Evolutionary conservation across 345 rosid genomes (phyloP).

Genomic region (Punica granatum): DNA sequence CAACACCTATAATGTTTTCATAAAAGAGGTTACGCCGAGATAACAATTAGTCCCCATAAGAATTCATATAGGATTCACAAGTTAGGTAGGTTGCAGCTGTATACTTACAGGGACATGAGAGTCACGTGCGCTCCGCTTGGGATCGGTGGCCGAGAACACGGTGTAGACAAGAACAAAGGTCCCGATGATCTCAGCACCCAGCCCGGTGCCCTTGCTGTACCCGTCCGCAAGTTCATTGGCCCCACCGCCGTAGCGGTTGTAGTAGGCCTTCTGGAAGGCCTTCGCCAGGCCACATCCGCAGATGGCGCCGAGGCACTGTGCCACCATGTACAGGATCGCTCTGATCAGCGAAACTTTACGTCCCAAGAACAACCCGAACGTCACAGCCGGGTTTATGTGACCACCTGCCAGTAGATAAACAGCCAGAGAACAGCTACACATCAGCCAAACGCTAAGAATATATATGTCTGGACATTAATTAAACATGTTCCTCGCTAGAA

Average conservation of each 20-base stretch:
- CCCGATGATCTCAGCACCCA: conserved; percentile 49
- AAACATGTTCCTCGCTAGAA: not conserved
- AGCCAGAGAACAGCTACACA: not conserved
- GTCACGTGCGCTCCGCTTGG: conserved; percentile 53
- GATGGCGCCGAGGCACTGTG: conserved; percentile 63
- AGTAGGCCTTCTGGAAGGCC: conserved; percentile 37
- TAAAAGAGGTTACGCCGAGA: too few species aligned
- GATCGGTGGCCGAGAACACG: conserved; percentile 61
- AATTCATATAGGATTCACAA: not conserved
- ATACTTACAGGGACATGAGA: conserved; percentile 37
- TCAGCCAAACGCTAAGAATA: not conserved
- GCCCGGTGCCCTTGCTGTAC: conserved; percentile 37
- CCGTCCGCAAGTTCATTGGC: conserved; percentile 41
- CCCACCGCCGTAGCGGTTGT: conserved; percentile 32
- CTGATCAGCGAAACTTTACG: conserved; percentile 47
- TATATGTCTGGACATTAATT: not conserved
- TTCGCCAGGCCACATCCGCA: conserved; percentile 59
- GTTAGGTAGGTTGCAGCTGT: not conserved
- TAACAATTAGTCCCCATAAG: not conserved
- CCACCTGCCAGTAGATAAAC: conserved; percentile 21
- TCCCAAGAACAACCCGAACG: conserved; percentile 48
- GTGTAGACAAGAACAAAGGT: conserved; percentile 52
- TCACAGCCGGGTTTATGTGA: conserved; percentile 64
- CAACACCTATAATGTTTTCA: conserved; percentile 20
- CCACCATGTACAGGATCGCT: conserved; percentile 50